These are phyloP conservation scores for Mrakia gelida DNA, from an alignment of 768 basidiomycete species.

Conservation along the genomic window DNA sequence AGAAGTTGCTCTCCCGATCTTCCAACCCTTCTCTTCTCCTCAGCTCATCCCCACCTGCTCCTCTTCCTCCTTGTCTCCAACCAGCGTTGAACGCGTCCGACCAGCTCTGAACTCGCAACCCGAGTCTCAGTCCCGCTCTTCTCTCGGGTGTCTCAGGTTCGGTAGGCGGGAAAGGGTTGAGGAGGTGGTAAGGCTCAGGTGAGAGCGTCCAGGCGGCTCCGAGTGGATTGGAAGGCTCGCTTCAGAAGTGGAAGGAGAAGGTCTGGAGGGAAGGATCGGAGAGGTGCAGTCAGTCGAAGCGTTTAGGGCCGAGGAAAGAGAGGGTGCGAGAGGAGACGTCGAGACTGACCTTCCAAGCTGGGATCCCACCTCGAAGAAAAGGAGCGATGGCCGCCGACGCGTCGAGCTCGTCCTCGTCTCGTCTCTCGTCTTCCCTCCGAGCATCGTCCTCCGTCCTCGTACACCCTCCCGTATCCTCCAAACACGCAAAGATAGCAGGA, in stretches of 20 bases:
- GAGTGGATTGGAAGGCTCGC: background rate
- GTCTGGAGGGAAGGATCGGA: background rate
- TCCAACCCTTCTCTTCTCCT: background rate
- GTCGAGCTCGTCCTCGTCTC: background rate
- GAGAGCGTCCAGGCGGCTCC: slow-evolving; percentile 17
- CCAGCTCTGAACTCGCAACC: background rate
- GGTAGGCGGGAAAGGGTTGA: background rate
- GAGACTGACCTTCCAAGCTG: slow-evolving; percentile 18
- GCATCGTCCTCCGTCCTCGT: background rate
- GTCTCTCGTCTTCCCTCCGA: background rate
- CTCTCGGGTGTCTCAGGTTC: no score
- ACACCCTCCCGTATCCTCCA: background rate
- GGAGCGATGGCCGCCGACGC: background rate
- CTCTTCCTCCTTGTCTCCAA: background rate
- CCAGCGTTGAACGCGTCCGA: background rate
- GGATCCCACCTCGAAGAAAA: slow-evolving; percentile 4
- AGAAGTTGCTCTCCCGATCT: background rate
- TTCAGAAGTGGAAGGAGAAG: slow-evolving; percentile 23
- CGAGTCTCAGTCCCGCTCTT: background rate
- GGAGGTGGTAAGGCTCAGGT: slow-evolving; percentile 5
- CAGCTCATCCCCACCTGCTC: background rate
- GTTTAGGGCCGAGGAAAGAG: background rate
- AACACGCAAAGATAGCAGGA: background rate
- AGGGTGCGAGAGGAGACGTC: background rate
- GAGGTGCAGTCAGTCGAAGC: no score